Percentiles rank a stretch among this genome's conserved stretches.
These are phyloP conservation scores for Clohesyomyces aquaticus DNA, from an alignment of 495 filamentous ascomycete genomes.

Conservation along the genomic window DNA sequence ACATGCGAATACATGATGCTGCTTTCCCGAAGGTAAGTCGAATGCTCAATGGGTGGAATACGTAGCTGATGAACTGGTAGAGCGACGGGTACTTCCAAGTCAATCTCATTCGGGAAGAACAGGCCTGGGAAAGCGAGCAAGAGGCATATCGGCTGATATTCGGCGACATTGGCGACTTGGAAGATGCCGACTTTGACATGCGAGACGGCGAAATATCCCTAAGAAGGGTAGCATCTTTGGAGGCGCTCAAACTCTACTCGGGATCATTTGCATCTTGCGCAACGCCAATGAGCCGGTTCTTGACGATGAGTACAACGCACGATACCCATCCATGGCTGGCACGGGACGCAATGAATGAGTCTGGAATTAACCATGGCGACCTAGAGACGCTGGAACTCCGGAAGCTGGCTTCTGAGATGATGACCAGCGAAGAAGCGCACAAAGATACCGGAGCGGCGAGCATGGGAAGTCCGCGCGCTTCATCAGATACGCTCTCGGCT, in stretches of 20 bases:
- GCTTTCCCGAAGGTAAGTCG: constrained; percentile 22
- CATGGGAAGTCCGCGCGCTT: constrained; percentile 20
- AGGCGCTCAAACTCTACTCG: constrained; percentile 31
- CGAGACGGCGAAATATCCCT: not conserved
- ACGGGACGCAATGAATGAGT: constrained; percentile 14
- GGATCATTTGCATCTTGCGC: constrained; percentile 15
- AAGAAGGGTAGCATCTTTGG: constrained; percentile 7
- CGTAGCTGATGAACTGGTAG: constrained; percentile 13
- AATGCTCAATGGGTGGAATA: not conserved
- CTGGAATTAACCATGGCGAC: constrained; percentile 18
- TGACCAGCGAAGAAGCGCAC: not conserved
- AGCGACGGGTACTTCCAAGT: constrained; percentile 12
- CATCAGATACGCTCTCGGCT: constrained; percentile 27
- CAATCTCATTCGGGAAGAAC: constrained; percentile 23
- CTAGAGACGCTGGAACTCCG: constrained; percentile 28
- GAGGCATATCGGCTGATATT: constrained; percentile 16
- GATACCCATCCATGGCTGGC: constrained; percentile 35
- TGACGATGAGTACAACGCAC: constrained; percentile 19
- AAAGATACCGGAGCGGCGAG: constrained; percentile 2
- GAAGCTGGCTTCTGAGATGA: constrained; percentile 26
- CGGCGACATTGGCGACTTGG: constrained; percentile 15
- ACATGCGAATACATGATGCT: constrained; percentile 25
- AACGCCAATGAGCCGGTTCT: constrained; percentile 31
- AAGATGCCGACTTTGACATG: constrained; percentile 2
- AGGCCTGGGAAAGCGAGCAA: constrained; percentile 6